Conservation (phyloP, 257 asterid species). For the Solanum dulcamara region DNA sequence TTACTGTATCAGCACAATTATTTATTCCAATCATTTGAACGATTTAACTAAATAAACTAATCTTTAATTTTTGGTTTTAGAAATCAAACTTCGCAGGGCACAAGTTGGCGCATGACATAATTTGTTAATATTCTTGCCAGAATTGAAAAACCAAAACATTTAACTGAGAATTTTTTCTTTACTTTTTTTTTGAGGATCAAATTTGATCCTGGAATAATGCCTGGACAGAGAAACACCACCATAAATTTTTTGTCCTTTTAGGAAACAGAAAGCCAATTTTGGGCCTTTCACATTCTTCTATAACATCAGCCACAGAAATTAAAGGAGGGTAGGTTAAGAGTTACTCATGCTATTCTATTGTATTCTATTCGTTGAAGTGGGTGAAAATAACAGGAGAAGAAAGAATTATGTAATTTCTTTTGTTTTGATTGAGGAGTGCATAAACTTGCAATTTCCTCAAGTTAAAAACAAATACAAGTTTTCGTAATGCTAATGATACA, state of each 20-base stretch:
- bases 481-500: neutral
- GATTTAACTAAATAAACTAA: neutral
- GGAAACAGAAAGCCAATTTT: neutral
- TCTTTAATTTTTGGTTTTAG: too few relatives aligned
- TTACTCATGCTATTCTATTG: neutral
- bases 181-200: too few relatives aligned
- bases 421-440: neutral
- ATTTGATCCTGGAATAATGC: neutral
- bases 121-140: neutral
- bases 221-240: neutral
- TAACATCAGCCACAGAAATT: neutral
- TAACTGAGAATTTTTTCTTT: neutral
- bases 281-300: neutral
- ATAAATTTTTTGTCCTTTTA: neutral
- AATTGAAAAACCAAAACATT: neutral
- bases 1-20: neutral
- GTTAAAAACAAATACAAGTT: neutral
- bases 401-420: neutral
- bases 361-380: neutral
- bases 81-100: too few relatives aligned
- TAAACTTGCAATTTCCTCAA: neutral
- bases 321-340: neutral
- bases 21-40: neutral
- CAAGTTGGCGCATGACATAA: too few relatives aligned
- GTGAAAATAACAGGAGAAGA: neutral